These are phyloP conservation scores for Talinum fruticosum DNA, from an alignment of 148 eudicot genomes.

Conservation along the genomic window DNA sequence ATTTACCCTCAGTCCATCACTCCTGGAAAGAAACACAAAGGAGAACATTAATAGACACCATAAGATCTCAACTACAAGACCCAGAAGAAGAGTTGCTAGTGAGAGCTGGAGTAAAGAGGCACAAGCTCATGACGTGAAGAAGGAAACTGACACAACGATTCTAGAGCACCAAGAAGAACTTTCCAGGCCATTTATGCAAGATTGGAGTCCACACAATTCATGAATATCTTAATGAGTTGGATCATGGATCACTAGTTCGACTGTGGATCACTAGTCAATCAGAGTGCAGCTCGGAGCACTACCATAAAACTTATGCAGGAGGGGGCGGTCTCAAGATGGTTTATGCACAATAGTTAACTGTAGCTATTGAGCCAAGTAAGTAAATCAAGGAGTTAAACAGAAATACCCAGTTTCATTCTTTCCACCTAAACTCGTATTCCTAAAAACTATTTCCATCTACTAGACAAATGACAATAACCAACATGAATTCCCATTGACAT, in stretches of 20 bases:
- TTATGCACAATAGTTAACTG: not conserved
- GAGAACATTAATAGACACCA: not conserved
- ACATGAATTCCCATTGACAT: not conserved
- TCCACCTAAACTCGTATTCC: not conserved
- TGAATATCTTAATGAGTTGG: not conserved
- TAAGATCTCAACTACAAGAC: conserved; percentile 3
- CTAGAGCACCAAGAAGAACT: not conserved
- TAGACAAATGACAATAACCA: not conserved
- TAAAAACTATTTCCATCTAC: not conserved
- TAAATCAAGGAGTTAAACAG: not conserved
- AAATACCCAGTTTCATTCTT: not conserved
- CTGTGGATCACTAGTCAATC: not conserved
- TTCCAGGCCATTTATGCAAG: not conserved
- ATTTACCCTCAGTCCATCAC: not conserved
- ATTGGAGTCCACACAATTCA: not conserved
- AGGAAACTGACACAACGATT: not conserved
- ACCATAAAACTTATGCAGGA: not conserved
- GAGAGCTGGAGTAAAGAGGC: not conserved
- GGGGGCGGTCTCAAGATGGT: not conserved
- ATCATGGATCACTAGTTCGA: not conserved
- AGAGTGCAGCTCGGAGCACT: not conserved
- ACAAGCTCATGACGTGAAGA: not conserved
- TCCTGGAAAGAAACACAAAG: conserved; percentile 9
- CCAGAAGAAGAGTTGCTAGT: not conserved
- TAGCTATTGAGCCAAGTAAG: not conserved